Percentiles rank a stretch among this genome's conserved stretches.
Evolutionary conservation across 108 stramenopile species (phyloP).

Genomic region (Poteriospumella lacustris): DNA sequence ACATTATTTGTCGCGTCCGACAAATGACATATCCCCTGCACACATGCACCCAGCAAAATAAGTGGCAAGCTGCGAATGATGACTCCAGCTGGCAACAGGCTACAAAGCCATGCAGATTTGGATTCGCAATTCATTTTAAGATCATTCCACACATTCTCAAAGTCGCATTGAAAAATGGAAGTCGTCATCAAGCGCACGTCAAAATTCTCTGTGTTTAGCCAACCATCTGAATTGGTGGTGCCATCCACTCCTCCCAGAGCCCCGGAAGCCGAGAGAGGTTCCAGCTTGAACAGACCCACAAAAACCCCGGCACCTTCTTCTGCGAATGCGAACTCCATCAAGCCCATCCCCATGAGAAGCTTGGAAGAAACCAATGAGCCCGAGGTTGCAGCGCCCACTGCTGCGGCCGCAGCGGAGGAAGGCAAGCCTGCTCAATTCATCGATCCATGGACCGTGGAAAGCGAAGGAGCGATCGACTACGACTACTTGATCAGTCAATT

Average conservation of each 20-base stretch:
- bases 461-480: slow-evolving; percentile 73
- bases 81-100: no score
- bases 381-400: background rate
- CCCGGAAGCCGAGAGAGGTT: background rate
- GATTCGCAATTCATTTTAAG: no score
- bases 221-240: background rate
- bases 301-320: background rate
- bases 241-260: background rate
- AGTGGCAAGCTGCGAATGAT: no score
- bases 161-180: no score
- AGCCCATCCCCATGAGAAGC: background rate
- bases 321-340: background rate
- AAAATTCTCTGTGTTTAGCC: background rate
- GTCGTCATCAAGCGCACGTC: no score
- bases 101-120: no score
- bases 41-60: no score
- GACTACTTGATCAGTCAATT: slow-evolving; percentile 84
- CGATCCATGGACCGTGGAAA: slow-evolving; percentile 28
- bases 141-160: no score
- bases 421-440: background rate
- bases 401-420: background rate
- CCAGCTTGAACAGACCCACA: background rate
- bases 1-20: no score
- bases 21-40: no score
- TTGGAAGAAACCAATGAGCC: background rate